A percentile compares a stretch with the other conserved stretches of the same genome.
These are phyloP conservation scores for Sarcocystis neurona DNA, from an alignment of 169 alveolate species.

Conservation along the genomic window DNA sequence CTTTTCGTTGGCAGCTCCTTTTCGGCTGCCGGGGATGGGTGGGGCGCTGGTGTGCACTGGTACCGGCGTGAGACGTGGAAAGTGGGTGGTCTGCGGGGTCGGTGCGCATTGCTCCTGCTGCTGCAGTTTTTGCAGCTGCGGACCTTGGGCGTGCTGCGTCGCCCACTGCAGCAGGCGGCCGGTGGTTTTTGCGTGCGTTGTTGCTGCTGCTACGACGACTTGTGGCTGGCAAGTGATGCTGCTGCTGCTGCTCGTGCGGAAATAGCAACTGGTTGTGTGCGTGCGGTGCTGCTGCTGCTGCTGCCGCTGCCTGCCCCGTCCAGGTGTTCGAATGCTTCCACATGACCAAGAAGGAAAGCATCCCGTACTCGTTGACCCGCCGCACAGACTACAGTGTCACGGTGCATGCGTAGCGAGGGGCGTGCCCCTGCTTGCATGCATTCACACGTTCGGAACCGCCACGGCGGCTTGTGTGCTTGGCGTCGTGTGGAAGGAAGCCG, in stretches of 20 bases:
- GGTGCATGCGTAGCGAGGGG: slow-evolving; percentile 16
- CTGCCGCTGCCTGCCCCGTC: not conserved
- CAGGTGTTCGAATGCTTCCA: slow-evolving; percentile 61
- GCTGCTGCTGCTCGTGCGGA: not conserved
- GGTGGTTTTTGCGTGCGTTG: not conserved
- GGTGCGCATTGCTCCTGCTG: no score
- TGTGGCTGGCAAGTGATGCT: not conserved
- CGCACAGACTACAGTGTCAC: slow-evolving; percentile 54
- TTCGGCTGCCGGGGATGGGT: no score
- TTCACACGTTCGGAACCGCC: no score
- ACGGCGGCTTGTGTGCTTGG: no score
- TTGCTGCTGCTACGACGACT: not conserved
- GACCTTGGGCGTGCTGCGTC: no score
- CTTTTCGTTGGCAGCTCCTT: no score
- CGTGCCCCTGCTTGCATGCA: no score
- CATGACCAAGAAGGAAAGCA: slow-evolving; percentile 51
- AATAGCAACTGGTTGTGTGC: not conserved
- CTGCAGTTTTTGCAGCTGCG: no score
- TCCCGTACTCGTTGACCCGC: slow-evolving; percentile 48
- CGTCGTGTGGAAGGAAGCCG: no score
- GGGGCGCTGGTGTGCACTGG: no score
- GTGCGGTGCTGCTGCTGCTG: not conserved
- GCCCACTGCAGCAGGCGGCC: not conserved
- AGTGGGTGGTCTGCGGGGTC: no score
- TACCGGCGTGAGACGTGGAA: no score